Evolutionary conservation across 768 basidiomycete species (phyloP).

Genomic region (Tricholoma hemisulphureum): DNA sequence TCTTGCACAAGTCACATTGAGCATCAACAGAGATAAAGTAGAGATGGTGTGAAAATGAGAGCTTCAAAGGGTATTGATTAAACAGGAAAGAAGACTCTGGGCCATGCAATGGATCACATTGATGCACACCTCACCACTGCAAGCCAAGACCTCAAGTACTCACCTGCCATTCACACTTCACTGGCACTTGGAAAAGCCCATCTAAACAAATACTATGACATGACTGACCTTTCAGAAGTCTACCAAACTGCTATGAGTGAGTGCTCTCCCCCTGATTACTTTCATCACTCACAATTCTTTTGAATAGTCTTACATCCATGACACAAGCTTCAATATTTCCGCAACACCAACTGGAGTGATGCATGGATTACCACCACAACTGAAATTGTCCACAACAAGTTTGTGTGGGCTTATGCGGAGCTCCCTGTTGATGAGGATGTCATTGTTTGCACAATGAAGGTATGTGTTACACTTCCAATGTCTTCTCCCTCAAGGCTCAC

Average conservation of each 20-base stretch:
- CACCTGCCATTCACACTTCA: not conserved
- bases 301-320: not conserved
- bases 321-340: constrained; percentile 2
- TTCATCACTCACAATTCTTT: not conserved
- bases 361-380: too few relatives aligned
- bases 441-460: not conserved
- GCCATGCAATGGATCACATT: too few relatives aligned
- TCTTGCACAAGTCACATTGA: too few relatives aligned
- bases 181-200: not conserved
- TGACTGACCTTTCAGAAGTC: too few relatives aligned
- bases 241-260: not conserved
- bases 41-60: too few relatives aligned
- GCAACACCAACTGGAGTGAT: not conserved
- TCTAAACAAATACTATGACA: too few relatives aligned
- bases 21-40: too few relatives aligned
- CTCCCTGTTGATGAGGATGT: not conserved
- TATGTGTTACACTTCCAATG: not conserved
- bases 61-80: too few relatives aligned
- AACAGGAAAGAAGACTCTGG: too few relatives aligned
- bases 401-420: not conserved
- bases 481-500: not conserved
- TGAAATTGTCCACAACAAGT: not conserved
- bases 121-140: too few relatives aligned
- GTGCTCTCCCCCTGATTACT: not conserved
- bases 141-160: constrained; percentile 1